These are phyloP conservation scores for Cytospora piceae DNA, from an alignment of 2,329 filamentous ascomycete species.

Conservation along the genomic window DNA sequence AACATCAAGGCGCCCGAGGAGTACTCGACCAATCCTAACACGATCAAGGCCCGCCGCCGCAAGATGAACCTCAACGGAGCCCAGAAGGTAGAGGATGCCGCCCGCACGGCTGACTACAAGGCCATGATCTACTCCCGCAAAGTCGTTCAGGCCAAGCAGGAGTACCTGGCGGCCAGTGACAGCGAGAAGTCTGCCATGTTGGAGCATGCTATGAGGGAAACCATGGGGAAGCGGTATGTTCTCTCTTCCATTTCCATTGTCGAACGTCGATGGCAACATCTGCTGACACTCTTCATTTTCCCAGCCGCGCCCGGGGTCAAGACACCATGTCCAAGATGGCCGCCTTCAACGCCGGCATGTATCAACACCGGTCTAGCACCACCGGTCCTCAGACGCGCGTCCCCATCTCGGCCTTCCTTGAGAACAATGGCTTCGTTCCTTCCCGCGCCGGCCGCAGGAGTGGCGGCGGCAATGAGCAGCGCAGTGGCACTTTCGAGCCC, in stretches of 20 bases:
- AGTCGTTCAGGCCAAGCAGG: conserved; percentile 15
- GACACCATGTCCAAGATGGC: conserved; percentile 30
- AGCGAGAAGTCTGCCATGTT: conserved; percentile 21
- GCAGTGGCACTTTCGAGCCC: neutral
- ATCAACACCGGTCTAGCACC: neutral
- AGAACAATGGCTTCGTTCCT: conserved; percentile 19
- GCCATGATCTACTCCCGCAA: conserved; percentile 28
- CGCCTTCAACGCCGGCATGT: conserved; percentile 20
- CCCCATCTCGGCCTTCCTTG: conserved; percentile 16
- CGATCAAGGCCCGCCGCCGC: conserved; percentile 34
- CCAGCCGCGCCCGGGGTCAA: conserved; percentile 19
- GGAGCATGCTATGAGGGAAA: conserved; percentile 22
- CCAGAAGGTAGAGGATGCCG: conserved; percentile 18
- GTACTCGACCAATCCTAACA: conserved; percentile 37
- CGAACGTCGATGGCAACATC: neutral
- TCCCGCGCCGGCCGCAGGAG: neutral
- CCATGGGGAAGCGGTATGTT: conserved; percentile 27
- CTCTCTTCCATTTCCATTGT: neutral
- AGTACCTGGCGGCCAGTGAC: conserved; percentile 19
- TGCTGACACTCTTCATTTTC: neutral
- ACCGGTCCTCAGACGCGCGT: conserved; percentile 12
- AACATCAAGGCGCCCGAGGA: conserved; percentile 18
- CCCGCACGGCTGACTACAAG: conserved; percentile 30
- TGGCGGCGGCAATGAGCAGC: neutral
- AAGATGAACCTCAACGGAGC: conserved; percentile 19